Base-by-base conservation (phyloP, 768 basidiomycete species). In the Leccinellum rugosiceps region DNA sequence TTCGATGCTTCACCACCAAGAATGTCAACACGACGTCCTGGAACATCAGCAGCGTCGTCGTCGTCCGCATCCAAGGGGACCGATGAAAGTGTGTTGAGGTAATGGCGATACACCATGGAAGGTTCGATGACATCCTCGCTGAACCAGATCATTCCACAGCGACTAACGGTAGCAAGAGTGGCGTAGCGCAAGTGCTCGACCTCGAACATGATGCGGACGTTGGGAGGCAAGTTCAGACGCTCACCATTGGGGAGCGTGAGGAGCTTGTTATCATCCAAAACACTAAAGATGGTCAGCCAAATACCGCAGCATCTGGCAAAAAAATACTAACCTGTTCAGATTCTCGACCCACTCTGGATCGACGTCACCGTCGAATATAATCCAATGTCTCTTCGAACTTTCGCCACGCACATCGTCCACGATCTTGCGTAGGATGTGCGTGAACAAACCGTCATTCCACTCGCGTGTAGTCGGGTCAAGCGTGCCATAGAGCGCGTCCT, bases 311-410 rank as follows among this genome's bases (percentile, higher is more conserved):
- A 34, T 10, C 23, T 23, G 41, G 14, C 3, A 41, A 47, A 55
- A 15, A 55, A 13, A 28, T 59, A 41, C 75, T 81, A 32, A 91
- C 97, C 95, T 98, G 76, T 99, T 99, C 74, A 99, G 74, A 74
- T 99, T 99, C 75, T 99, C 97, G 2, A 99, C 97, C 97, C 97
- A 98, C 75, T 99, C 97, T 0, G 96, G 97, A 78, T 99, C 97
- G 44, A 99, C 97, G 65, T 99, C 97, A 57, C 97, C 97, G 68
- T 99, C 97, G 61, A 99, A 99, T 58, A 99, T 90, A 65, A 99
- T 99, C 97, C 96, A 99, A 68, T 98, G 97, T 31, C 97, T 78
- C 76, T 96, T 98, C 17, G 84, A 81, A 70, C 93, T 97, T 75
- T 98, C 97, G 17, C 97, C 97, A 67, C 97, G 92, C 44, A 98